Base-by-base conservation (phyloP, 23 red algal species). In the Chondrus crispus region DNA sequence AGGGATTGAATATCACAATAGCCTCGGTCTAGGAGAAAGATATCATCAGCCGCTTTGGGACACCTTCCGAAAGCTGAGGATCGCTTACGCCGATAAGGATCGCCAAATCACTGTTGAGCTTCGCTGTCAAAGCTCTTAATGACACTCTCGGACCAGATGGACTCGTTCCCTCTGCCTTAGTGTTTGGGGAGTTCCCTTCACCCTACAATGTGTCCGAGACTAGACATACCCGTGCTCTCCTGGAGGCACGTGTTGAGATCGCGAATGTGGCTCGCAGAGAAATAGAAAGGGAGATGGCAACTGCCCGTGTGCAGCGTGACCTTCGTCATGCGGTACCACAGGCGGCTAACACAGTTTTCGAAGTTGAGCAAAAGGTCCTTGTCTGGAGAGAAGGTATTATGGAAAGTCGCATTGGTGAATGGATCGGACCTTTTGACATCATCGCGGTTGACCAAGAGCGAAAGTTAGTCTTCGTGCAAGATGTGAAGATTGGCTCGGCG, bases 71-170 rank as follows among this genome's bases (percentile, higher is more conserved):
- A 73, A 73, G 29, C 30, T 73, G 68, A 13, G 12, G 16, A 24
- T 73, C 18, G 68, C n/a, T n/a, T n/a, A n/a, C n/a, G n/a, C n/a
- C n/a, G n/a, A n/a, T n/a, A n/a, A n/a, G n/a, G 14, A n/a, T 14
- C 13, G 14, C 51, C n/a, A n/a, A n/a, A 57, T n/a, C 14, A 57
- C n/a, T 16, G 14, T n/a, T n/a, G n/a, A 16, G 51, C 13, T 57
- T 14, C 13, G 46, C 48, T 38, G 78, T 82, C 46, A 82, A 82
- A 51, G 46, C 78, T 19, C 52, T 82, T 40, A 82, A 82, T 38
- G 78, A 82, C 47, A 82, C 78, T 12, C 78, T 82, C 28, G 78
- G 78, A 12, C 78, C 78, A 20, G 78, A 60, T 32, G 78, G 78
- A 60, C 8, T 57, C 26, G 78, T 82, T 50, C 78, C 24, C 7